Conservation (phyloP, 2,329 filamentous ascomycete genomes). For the Penicillium sumatraense region DNA sequence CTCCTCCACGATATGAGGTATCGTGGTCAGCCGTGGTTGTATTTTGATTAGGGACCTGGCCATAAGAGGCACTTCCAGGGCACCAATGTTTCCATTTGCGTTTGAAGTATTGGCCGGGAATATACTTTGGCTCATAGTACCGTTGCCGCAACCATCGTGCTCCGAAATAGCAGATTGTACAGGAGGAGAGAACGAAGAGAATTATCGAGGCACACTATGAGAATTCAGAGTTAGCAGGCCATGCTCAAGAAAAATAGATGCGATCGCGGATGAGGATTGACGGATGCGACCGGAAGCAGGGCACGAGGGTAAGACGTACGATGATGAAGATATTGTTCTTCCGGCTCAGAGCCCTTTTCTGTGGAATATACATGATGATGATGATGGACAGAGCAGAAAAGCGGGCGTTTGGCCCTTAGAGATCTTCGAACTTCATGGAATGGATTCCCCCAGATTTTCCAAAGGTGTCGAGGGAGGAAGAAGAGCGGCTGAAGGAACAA, state of each 20-base stretch:
- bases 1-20: slow-evolving; percentile 34
- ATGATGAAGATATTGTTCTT: slow-evolving; percentile 36
- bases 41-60: slow-evolving; percentile 39
- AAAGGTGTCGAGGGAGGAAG: slow-evolving; percentile 10
- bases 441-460: slow-evolving; percentile 14
- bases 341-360: slow-evolving; percentile 19
- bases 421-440: slow-evolving; percentile 24
- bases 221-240: slow-evolving; percentile 9
- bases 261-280: neutral
- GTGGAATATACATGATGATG: slow-evolving; percentile 30
- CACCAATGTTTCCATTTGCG: slow-evolving; percentile 58
- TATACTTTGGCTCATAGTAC: slow-evolving; percentile 55
- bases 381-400: slow-evolving; percentile 16
- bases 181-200: slow-evolving; percentile 36
- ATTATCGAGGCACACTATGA: slow-evolving; percentile 34
- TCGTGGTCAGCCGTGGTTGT: slow-evolving; percentile 21
- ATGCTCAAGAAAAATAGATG: neutral
- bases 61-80: slow-evolving; percentile 45
- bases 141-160: slow-evolving; percentile 49
- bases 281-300: slow-evolving; percentile 11
- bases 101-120: slow-evolving; percentile 57
- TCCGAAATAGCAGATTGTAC: slow-evolving; percentile 28
- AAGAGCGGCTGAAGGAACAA: slow-evolving; percentile 11
- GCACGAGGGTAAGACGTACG: slow-evolving; percentile 26
- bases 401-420: slow-evolving; percentile 21